phyloP scores from a whole-genome alignment of 2,329 filamentous ascomycete species.

The Xylaria sp. region DNA sequence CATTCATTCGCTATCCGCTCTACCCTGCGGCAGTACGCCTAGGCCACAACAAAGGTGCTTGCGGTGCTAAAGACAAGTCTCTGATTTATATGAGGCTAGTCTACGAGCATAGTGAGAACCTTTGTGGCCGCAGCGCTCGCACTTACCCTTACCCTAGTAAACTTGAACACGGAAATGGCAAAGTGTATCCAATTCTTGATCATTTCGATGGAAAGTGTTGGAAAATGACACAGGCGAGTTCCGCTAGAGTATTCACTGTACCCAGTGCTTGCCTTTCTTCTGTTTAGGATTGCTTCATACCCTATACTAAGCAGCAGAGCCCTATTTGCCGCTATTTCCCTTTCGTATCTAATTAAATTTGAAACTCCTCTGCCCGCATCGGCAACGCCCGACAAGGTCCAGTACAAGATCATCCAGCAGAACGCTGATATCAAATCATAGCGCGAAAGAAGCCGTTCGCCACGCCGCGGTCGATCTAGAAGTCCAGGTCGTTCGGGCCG shows the following conservation, averaged over 20 bases:
- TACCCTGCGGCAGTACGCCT: not conserved
- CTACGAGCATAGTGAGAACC: conserved; percentile 1
- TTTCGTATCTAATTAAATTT: not conserved
- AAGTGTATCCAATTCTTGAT: not conserved
- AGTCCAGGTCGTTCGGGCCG: conserved; percentile 74
- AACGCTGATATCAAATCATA: conserved; percentile 51
- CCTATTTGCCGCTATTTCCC: not conserved
- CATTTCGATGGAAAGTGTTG: not conserved
- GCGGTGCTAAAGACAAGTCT: conserved; percentile 1
- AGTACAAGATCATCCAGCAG: conserved; percentile 20
- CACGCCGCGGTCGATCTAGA: conserved; percentile 80
- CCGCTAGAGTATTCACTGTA: not conserved
- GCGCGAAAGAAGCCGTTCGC: conserved; percentile 84
- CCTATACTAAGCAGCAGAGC: not conserved
- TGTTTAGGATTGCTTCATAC: not conserved
- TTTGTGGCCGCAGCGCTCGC: not conserved
- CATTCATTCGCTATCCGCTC: not conserved
- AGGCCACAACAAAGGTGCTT: conserved; percentile 6
- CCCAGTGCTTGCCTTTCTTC: not conserved
- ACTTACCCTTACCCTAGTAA: not conserved
- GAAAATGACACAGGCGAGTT: not conserved
- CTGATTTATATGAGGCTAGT: not conserved
- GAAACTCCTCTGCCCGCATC: not conserved
- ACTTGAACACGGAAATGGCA: not conserved
- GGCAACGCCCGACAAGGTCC: conserved; percentile 20